Percentiles rank a stretch among this genome's conserved stretches.
These are phyloP conservation scores for Zymoseptoria crescenta DNA, from an alignment of 2,329 filamentous ascomycete genomes.

Conservation along the genomic window DNA sequence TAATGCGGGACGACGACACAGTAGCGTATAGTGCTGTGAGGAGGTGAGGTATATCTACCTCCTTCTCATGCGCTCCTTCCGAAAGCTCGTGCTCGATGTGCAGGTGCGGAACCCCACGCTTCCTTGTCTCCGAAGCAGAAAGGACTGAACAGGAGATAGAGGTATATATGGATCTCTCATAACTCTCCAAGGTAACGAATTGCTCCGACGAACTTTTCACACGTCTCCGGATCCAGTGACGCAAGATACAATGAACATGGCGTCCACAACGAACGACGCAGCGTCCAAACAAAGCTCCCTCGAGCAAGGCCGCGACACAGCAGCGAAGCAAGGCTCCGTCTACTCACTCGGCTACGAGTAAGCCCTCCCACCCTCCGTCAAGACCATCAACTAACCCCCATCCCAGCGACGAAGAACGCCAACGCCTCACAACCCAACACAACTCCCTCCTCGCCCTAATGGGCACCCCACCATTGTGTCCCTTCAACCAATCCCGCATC, in stretches of 20 bases:
- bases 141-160: no score
- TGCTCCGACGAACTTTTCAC: no score
- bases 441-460: slow-evolving; percentile 6
- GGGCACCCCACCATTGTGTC: slow-evolving; percentile 1
- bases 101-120: no score
- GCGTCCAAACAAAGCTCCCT: neutral
- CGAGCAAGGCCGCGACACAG: neutral
- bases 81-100: no score
- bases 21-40: neutral
- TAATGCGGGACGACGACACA: neutral
- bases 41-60: neutral
- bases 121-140: no score
- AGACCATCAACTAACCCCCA: neutral
- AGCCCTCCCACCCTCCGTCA: neutral
- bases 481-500: neutral
- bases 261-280: neutral
- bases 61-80: no score
- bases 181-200: no score
- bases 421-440: slow-evolving; percentile 7
- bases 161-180: no score
- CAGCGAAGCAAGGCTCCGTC: neutral
- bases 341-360: neutral
- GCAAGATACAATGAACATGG: neutral
- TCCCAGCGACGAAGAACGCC: slow-evolving; percentile 4
- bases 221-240: no score